Evolutionary conservation across 2,329 filamentous ascomycete species (phyloP).

Genomic region (Nakataea oryzae): DNA sequence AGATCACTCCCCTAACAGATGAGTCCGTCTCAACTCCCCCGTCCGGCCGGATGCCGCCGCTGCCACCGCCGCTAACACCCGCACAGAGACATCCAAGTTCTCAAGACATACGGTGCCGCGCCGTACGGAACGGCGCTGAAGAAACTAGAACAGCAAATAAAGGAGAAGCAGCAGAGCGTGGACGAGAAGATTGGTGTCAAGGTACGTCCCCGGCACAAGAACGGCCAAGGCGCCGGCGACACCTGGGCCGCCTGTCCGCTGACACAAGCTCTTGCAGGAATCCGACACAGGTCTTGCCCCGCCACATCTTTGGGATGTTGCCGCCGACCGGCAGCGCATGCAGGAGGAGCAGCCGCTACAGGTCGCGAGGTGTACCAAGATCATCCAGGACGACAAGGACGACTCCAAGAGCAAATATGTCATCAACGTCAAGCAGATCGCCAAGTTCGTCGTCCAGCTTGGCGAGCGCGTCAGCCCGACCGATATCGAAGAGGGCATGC

Average conservation of each 20-base stretch:
- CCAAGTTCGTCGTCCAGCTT: constrained; percentile 97
- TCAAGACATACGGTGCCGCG: constrained; percentile 97
- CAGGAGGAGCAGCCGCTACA: constrained; percentile 95
- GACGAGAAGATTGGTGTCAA: constrained; percentile 97
- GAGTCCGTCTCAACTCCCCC: constrained; percentile 54
- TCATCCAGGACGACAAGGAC: constrained; percentile 94
- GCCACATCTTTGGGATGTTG: constrained; percentile 97
- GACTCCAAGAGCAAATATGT: constrained; percentile 99
- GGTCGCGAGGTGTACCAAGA: constrained; percentile 97
- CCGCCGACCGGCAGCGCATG: constrained; percentile 97
- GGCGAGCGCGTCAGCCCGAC: constrained; percentile 95
- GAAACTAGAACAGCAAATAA: constrained; percentile 98
- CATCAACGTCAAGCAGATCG: constrained; percentile 99
- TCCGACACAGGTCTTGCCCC: constrained; percentile 97
- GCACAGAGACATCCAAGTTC: constrained; percentile 91
- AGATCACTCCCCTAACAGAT: constrained; percentile 93
- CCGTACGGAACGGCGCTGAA: constrained; percentile 90
- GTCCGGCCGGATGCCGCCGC: not conserved
- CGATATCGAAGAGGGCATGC: constrained; percentile 99
- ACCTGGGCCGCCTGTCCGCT: constrained; percentile 4
- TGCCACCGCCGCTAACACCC: constrained; percentile 13
- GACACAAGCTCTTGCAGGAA: constrained; percentile 49
- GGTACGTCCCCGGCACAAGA: constrained; percentile 27
- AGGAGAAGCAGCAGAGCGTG: constrained; percentile 95
- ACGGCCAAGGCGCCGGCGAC: not conserved